Evolutionary conservation across 2,329 filamentous ascomycete genomes (phyloP), one percentile per base, ranked within the genome.

Genomic region (Aspergillus amoenus): DNA sequence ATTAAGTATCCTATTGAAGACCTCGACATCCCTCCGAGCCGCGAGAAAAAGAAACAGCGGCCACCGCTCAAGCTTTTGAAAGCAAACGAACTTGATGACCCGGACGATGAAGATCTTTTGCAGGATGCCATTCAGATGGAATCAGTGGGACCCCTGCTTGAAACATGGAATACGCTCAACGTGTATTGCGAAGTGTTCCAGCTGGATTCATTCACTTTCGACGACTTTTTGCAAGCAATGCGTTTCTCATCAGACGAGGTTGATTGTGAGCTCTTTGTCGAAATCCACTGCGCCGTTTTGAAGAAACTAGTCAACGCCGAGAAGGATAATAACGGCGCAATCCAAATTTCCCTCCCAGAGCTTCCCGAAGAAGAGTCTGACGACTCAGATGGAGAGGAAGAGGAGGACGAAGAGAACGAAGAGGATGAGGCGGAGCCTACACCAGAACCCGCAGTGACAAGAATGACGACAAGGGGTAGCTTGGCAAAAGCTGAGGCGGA

Each of bases 1-100:
- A 88, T 94, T 60, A 97, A 96, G 71, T 97, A 97, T 71, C 94
- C 94, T 0, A 96, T 96, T 60, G 94, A 99, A 68, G 94, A 99
- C 75, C 77, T 97, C 48, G 89, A 96, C 64, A 81, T 97, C 22
- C 82, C 87, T 21, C 88, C 88, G 2, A 84, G 85, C 56, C 77
- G 78, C 24, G 83, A 88, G 52, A 85, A 82, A 9, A 85, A 82
- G 11, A 73, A 82, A 42, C 82, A 86, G 55, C 86, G 94, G 13
- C 94, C 94, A 3, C 76, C 84, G 1, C 76, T 97, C 46, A 90
- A 90, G 56, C 96, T 90, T 69, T 80, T 95, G 65, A 90, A 88
- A 59, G 82, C 81, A 52, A 83, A 91, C 56, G 82, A 84, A 9
- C 82, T 84, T 1, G 77, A 82, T 43, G 73, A 81, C 5, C 70